Base-by-base conservation (phyloP, 345 rosid genomes). In the Salix koriyanagi region DNA sequence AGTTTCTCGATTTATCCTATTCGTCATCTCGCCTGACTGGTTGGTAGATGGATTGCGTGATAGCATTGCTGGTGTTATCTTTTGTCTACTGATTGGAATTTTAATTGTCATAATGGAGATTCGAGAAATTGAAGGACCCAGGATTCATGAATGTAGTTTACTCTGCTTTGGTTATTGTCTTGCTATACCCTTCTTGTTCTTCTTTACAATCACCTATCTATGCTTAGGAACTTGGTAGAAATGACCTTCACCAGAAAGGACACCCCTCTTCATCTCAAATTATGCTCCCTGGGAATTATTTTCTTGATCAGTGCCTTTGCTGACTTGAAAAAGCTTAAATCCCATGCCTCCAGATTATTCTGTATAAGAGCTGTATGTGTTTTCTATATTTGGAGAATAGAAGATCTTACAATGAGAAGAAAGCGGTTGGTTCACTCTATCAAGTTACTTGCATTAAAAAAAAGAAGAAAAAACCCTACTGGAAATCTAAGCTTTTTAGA, bases 11-110 rank as follows among this genome's bases (percentile, higher is more conserved):
- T 90, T 84, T 71, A 56, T 84, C 70, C 77, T 87, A 14, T 85
- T 87, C 70, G 86, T 90, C 5, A 41, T 85, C 58, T 65, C 83
- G 62, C 91, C 86, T 3, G 71, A 78, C 19, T 77, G 87, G 85
- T 23, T 85, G 64, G 80, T 87, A 23, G 42, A 83, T 52, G 84
- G 79, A 71, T 62, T 90, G 72, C 87, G 91, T 0, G 77, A 77
- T 30, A 70, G 75, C 82, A 84, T 85, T 28, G 84, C 66, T 21
- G 86, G 84, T 26, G 90, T 83, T 52, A 56, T 87, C 69, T 69
- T 70, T 4, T 83, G 88, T 84, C 88, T 88, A 44, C 16, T 84
- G 21, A 56, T 87, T 39, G 83, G 76, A 14, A 56, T 82, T 67
- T 67, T 75, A 2, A 56, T 82, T 70, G 34, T 79, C 16, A 4